Evolutionary conservation across 2,329 filamentous ascomycete genomes (phyloP).

Genomic region (Colletotrichum kahawae): DNA sequence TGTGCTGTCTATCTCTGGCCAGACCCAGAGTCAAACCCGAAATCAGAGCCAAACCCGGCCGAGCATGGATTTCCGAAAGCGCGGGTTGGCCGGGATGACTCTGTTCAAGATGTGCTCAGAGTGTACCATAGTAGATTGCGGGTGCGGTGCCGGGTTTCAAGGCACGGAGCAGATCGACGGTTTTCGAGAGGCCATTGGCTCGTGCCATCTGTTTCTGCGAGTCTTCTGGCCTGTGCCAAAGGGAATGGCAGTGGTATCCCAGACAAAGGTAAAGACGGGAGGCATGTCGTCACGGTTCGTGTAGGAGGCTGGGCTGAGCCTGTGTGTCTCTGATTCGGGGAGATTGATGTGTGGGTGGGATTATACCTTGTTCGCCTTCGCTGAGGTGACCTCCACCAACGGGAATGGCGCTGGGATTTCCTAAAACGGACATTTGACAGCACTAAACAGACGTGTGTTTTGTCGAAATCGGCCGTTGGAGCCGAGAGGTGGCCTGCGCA

Average conservation of each 20-base stretch:
- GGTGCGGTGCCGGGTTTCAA: conserved; percentile 14
- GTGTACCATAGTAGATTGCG: neutral
- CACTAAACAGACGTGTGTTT: conserved; percentile 7
- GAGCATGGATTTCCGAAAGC: conserved; percentile 4
- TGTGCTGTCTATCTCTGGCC: neutral
- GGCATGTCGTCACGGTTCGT: conserved; percentile 20
- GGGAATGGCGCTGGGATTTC: conserved; percentile 17
- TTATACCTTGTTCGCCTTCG: neutral
- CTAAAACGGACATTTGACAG: conserved; percentile 13
- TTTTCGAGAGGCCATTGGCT: conserved; percentile 8
- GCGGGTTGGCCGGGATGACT: conserved; percentile 7
- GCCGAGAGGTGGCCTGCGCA: neutral
- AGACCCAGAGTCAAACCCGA: neutral
- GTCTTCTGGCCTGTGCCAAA: neutral
- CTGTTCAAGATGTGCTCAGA: neutral
- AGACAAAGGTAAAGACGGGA: conserved; percentile 2
- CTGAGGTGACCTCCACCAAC: neutral
- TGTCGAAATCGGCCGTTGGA: neutral
- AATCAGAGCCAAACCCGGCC: neutral
- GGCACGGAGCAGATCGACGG: conserved; percentile 11
- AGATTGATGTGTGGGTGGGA: neutral
- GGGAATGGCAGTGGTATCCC: neutral
- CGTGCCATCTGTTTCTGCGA: conserved; percentile 17
- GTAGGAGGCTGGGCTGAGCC: conserved; percentile 10
- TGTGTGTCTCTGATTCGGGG: conserved; percentile 8